These are phyloP conservation scores for Pneumocystis wakefieldiae DNA, from an alignment of 1,139 yeast species.

Conservation along the genomic window DNA sequence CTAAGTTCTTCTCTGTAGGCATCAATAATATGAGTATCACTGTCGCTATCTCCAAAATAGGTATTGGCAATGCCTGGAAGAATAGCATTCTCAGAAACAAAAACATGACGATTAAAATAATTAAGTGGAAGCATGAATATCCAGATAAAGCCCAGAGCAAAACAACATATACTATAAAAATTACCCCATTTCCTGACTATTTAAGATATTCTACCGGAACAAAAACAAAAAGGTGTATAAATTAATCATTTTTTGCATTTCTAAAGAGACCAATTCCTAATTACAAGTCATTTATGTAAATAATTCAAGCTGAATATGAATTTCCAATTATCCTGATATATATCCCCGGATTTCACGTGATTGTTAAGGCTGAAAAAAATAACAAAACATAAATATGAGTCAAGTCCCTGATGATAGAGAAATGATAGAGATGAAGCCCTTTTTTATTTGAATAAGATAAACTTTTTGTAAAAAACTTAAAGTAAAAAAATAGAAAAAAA, in stretches of 20 bases:
- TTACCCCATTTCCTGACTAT: background rate
- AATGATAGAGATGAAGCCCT: no score
- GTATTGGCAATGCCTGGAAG: constrained; percentile 94
- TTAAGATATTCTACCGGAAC: background rate
- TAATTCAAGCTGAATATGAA: background rate
- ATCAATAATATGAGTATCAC: constrained; percentile 56
- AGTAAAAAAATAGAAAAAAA: no score
- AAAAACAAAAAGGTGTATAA: background rate
- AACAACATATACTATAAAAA: constrained; percentile 28
- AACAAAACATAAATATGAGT: no score
- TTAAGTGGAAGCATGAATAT: constrained; percentile 56
- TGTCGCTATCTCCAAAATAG: constrained; percentile 83
- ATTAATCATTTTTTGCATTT: background rate
- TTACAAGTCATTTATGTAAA: background rate
- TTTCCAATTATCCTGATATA: background rate
- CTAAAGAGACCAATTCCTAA: background rate
- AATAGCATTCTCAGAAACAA: constrained; percentile 89
- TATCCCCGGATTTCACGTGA: background rate
- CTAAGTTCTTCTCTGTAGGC: constrained; percentile 61
- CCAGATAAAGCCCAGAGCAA: constrained; percentile 52
- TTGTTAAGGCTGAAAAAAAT: no score
- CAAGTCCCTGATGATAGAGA: no score
- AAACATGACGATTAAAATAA: constrained; percentile 51
- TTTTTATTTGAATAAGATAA: no score
- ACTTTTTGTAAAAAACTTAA: no score